Evolutionary conservation across 768 basidiomycete genomes (phyloP).

Genomic region (Boletus speciosus): DNA sequence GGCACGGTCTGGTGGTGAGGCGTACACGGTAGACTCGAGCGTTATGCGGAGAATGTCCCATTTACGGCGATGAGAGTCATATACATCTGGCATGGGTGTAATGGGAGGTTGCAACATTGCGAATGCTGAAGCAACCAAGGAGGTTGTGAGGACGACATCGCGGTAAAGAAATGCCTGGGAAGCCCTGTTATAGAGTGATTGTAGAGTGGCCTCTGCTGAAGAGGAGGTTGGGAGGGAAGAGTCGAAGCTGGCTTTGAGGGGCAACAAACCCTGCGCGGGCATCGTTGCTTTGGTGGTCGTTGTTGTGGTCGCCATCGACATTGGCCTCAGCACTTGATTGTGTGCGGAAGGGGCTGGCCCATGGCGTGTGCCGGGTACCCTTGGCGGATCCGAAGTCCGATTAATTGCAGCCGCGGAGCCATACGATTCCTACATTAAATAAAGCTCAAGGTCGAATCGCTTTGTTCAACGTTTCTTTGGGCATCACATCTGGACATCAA

Average conservation of each 20-base stretch:
- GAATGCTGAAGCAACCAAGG: conserved; percentile 68
- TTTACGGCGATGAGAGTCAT: conserved; percentile 60
- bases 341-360: neutral
- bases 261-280: conserved; percentile 25
- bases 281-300: conserved; percentile 27
- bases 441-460: no score
- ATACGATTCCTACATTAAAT: no score
- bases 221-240: conserved; percentile 8
- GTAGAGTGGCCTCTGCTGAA: conserved; percentile 49
- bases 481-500: neutral
- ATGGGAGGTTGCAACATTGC: conserved; percentile 48
- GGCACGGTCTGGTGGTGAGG: conserved; percentile 43
- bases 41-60: conserved; percentile 89
- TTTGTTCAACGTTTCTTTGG: no score
- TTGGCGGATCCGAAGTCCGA: neutral
- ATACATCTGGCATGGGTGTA: conserved; percentile 32
- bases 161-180: conserved; percentile 76
- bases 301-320: conserved; percentile 53
- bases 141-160: conserved; percentile 62
- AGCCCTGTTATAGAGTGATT: conserved; percentile 73
- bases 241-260: conserved; percentile 34
- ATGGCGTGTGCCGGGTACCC: neutral
- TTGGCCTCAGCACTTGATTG: conserved; percentile 30
- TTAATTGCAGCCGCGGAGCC: no score
- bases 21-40: conserved; percentile 70